Base-by-base conservation (phyloP, 2,329 filamentous ascomycete genomes). In the Rhynchosporium secalis region DNA sequence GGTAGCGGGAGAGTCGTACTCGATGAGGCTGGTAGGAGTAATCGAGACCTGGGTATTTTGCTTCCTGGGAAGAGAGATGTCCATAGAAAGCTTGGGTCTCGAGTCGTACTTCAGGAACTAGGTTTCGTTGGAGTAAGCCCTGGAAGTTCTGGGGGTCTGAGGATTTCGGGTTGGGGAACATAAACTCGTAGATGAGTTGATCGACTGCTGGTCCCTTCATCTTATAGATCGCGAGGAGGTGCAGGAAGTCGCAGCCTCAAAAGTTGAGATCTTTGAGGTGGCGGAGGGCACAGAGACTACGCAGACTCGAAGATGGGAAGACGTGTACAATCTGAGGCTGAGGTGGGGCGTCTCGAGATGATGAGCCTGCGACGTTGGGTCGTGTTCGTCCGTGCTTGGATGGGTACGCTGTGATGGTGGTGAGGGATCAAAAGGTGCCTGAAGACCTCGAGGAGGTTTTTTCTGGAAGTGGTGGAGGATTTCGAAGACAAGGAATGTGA, bases 31-130 rank as follows among this genome's bases (percentile, higher is more conserved):
- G 79, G 72, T 90, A 81, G 63, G 83, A 86, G 78, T 94, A 94
- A 79, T 94, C 90, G 61, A 94, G 83, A 36, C 90, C 90, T 0
- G 90, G 90, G 68, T 93, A 93, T 70, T 91, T 90, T 68, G 90
- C 89, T 78, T 94, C 90, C 68, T 88, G 85, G 31, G 88, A 91
- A 72, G 91, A 87, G 67, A 93, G 83, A 72, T 90, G 87, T 68
- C 90, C 90, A 75, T 91, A 93, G 77, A 91, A 93, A 57, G 86
- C 72, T 62, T 73, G 71, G 1, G 90, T 91, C 75, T 93, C 90
- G 72, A 90, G 86, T 62, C 90, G 88, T 62, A 93, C 89, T 78
- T 93, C 90, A 67, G 73, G 72, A 56, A 93, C 88, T 55, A 93
- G 83, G 74, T 86, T 83, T 63, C 87, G 85, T 69, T 87, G 85